Percentiles rank a stretch among this genome's conserved stretches.
Conservation (phyloP, 768 basidiomycete species). For the Leucogyrophana mollusca region DNA sequence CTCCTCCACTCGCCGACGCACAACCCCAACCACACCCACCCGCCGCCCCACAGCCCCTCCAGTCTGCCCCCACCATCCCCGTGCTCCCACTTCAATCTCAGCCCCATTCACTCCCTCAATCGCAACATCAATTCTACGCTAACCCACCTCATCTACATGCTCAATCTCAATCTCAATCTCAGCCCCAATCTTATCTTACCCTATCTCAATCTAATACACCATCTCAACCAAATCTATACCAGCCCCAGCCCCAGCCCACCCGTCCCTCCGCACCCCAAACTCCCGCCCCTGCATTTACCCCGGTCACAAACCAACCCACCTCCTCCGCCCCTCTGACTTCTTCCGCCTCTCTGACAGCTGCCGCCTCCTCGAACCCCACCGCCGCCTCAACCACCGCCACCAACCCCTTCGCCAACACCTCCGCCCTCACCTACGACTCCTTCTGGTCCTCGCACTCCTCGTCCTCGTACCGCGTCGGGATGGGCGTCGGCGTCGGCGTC, state of each 20-base stretch:
- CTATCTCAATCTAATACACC: slow-evolving; percentile 15
- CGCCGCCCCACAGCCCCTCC: slow-evolving; percentile 6
- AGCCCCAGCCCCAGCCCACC: slow-evolving; percentile 1
- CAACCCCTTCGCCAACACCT: slow-evolving; percentile 5
- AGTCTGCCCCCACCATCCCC: neutral
- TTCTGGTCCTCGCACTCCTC: slow-evolving; percentile 60
- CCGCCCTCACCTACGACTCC: slow-evolving; percentile 55
- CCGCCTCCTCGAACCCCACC: neutral
- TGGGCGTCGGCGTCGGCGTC: too few species aligned
- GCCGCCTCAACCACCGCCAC: neutral
- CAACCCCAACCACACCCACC: too few species aligned
- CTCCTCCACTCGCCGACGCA: too few species aligned
- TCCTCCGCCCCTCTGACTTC: neutral
- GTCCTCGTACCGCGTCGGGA: too few species aligned
- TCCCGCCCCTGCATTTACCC: neutral
- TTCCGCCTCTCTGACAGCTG: neutral
- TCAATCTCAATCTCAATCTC: slow-evolving; percentile 1
- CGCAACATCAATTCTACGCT: neutral
- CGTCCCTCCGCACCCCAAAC: too few species aligned
- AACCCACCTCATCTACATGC: too few species aligned
- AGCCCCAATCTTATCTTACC: slow-evolving; percentile 12
- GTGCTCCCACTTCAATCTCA: neutral
- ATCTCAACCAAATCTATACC: slow-evolving; percentile 9
- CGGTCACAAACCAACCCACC: neutral
- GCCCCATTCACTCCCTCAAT: slow-evolving; percentile 12